Base-by-base conservation (phyloP, 148 eudicot genomes). In the Persicaria maculosa region DNA sequence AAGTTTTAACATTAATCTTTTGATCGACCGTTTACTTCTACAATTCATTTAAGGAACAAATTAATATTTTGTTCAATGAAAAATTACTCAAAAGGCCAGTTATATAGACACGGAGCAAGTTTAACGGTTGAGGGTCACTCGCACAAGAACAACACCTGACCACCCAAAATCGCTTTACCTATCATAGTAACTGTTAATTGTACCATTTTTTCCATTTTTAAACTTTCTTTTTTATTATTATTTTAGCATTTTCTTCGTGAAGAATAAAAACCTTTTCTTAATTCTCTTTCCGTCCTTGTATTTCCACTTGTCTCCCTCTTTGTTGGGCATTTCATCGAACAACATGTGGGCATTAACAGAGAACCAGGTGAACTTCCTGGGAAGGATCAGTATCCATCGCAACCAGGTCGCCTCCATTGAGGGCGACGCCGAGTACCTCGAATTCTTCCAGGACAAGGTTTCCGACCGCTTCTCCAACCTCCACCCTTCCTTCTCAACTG, bases 331-430 rank as follows among this genome's bases (percentile, higher is more conserved):
- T 6, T 22, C 16, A 47, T 61, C 74, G 58, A 71, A 72, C 77
- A 44, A 48, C 62, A 83, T 82, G 82, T 78, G 84, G 86, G 64
- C 79, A 76, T 86, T 89, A 76, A 75, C 86, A 0, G 92, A 88
- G 15, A 86, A 83, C 72, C 97, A 92, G 72, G 83, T 85, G 0
- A 84, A 93, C 5, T 90, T 92, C 90, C 82, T 92, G 20, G 86
- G 85, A 61, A 85, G 91, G 11, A 90, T 92, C 12, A 90, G 95
- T 77, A 90, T 87, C 77, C 95, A 95, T 0, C 87, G 95, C 1
- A 90, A 88, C 81, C 97, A 92, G 72, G 86, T 90, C 11, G 86
- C 77, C 1, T 79, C 88, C 0, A 82, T 85, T 85, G 97, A 91
- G 11, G 75, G 65, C 75, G 83, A 79, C 71, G 82, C 83, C 4